Base-by-base conservation (phyloP, 257 asterid genomes). In the Dorcoceras hygrometricum region DNA sequence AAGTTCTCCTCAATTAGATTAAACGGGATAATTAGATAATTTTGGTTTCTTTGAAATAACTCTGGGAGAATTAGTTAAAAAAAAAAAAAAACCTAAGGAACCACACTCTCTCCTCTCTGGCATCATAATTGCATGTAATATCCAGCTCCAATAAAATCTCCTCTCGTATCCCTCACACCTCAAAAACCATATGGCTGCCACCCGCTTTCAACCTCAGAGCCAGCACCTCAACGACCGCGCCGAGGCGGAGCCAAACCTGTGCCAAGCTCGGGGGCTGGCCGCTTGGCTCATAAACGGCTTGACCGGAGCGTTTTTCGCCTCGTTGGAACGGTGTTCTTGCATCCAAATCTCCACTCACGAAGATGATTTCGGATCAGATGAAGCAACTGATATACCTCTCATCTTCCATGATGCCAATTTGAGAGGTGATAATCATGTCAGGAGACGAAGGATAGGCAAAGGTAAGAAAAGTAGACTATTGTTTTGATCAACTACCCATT, bases 271-370 rank as follows among this genome's bases (percentile, higher is more conserved):
- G 83, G 7, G 70, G 77, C 65, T 77, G 70, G 87, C 81, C 3
- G 24, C 79, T 0, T 26, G 85, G 65, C 60, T 87, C 51, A 23
- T 81, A 34, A 58, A 77, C 18, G 81, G 87, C 9, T 67, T 87
- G 11, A 6, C 78, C 0, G 46, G 78, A 0, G 83, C 67, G 20
- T 87, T 87, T 73, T 83, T 87, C 9, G 36, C 80, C 20, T 79
- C 91, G 3, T 57, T 87, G 32, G 84, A 84, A 66, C 65, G 80
- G 54, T 87, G 86, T 63, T 76, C 79, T 20, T 85, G 92, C 62
- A 63, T 85, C 18, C 51, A 60, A 25, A 55, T 85, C 22, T 76
- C 82, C 66, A 87, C 95, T 0, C 20, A 14, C 54, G 75, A 74
- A 62, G 89, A 81, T 8, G 91, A 87, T 54, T 62, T 64, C 1